Evolutionary conservation across 2,329 filamentous ascomycete species (phyloP).

Genomic region (Pyrenochaeta sp.): DNA sequence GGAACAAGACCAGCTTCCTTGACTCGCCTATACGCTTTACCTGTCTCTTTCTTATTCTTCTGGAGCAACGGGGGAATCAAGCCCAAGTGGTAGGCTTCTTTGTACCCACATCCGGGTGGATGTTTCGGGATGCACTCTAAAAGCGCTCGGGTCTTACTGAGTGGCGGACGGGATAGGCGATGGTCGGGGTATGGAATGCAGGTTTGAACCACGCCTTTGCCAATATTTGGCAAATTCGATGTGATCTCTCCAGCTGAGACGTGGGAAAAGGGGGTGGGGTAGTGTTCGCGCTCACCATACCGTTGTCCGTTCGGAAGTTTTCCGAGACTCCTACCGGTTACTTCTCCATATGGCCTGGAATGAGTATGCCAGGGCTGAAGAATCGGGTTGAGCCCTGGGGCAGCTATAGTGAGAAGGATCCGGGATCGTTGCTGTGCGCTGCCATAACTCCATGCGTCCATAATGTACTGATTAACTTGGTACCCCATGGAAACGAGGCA

Average conservation of each 20-base stretch:
- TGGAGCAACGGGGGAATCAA: conserved; percentile 41
- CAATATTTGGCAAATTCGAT: conserved; percentile 68
- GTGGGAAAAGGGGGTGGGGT: conserved; percentile 68
- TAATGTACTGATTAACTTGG: conserved; percentile 71
- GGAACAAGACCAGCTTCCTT: conserved; percentile 63
- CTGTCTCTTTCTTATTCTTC: conserved; percentile 25
- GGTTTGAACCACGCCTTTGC: conserved; percentile 67
- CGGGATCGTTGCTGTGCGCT: conserved; percentile 71
- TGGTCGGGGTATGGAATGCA: conserved; percentile 76
- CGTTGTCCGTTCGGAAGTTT: conserved; percentile 43
- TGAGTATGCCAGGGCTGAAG: conserved; percentile 68
- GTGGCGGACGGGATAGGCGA: conserved; percentile 49
- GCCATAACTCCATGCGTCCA: conserved; percentile 75
- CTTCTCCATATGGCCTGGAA: conserved; percentile 59
- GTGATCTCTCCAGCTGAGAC: conserved; percentile 64
- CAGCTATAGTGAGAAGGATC: conserved; percentile 76
- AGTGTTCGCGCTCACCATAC: conserved; percentile 65
- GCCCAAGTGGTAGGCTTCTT: conserved; percentile 46
- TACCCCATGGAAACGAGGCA: conserved; percentile 80
- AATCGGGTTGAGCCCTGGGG: conserved; percentile 69
- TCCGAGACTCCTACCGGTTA: conserved; percentile 59
- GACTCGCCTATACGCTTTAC: conserved; percentile 61
- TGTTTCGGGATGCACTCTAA: conserved; percentile 67
- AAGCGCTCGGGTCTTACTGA: conserved; percentile 51
- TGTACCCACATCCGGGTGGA: conserved; percentile 50